Evolutionary conservation across 2,329 filamentous ascomycete genomes (phyloP), one percentile per base, ranked within the genome.

Genomic region (Colletotrichum sp.): DNA sequence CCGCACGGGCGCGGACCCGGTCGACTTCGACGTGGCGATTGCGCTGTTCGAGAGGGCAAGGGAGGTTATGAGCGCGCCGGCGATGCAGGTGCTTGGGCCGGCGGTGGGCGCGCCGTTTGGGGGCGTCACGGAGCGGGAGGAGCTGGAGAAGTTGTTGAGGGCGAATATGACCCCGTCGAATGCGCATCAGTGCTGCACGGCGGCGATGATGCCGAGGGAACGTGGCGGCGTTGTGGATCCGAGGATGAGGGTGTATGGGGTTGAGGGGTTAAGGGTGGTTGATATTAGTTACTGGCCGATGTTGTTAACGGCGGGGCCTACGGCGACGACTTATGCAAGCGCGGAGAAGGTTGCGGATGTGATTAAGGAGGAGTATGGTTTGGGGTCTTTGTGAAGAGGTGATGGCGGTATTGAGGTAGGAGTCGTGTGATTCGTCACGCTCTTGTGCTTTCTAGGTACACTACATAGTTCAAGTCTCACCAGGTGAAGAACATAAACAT

Each of bases 1-100:
- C 77, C 83, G 83, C 73, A 83, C 82, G 4, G 81, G 79, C 14
- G 82, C 83, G n/a, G 83, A 87, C 70, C 85, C 85, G 1, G 77
- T 82, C 9, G 85, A 86, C 64, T 72, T 84, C 13, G 80, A 81
- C 16, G 69, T 85, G 7, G 80, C 82, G 62, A 77, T 81, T 21
- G 82, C 83, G 8, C 80, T 81, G 55, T 81, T 86, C 62, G 84
- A 83, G 71, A 81, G 80, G 64, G 77, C 83, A 9, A 43, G 34
- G 32, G 58, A 71, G 28, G 77, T 85, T 70, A 82, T 85, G 71
- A 75, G 79, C 7, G 81, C 82, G 9, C 78, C 81, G 4, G 77
- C 77, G 8, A 83, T 84, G 38, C 77, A 77, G 30, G 75, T 56
- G n/a, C 79, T 85, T 1, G 79, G 78, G 2, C 79, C 83, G 5